phyloP scores from a whole-genome alignment of 306 rosid genomes.

The Cyamopsis tetragonoloba region DNA sequence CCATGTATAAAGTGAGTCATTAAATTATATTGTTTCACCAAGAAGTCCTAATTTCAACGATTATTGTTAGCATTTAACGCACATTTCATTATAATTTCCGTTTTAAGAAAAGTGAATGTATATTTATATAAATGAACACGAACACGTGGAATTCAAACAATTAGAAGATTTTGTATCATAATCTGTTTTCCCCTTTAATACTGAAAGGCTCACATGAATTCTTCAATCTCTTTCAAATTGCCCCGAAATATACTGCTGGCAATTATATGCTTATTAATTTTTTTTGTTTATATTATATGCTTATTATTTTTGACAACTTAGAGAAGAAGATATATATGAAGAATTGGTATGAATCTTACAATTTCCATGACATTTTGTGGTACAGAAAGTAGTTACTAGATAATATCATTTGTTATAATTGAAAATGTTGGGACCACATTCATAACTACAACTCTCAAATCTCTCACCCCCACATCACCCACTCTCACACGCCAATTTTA shows the following conservation, averaged over 20 bases:
- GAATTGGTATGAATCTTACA: slow-evolving; percentile 14
- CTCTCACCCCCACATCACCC: slow-evolving; percentile 13
- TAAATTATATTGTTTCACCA: not conserved
- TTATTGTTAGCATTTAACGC: not conserved
- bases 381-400: slow-evolving; percentile 34
- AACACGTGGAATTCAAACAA: not conserved
- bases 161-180: not conserved
- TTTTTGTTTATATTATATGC: too few species aligned
- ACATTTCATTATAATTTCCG: not conserved
- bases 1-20: too few species aligned
- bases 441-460: slow-evolving; percentile 32
- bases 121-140: not conserved
- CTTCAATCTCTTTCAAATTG: slow-evolving; percentile 9
- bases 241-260: slow-evolving; percentile 7
- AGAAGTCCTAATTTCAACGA: not conserved
- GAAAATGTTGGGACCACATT: slow-evolving; percentile 38
- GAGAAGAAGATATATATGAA: not conserved
- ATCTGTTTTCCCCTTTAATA: not conserved
- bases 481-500: slow-evolving; percentile 6
- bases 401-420: slow-evolving; percentile 49
- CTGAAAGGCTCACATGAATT: slow-evolving; percentile 4
- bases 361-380: slow-evolving; percentile 23
- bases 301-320: slow-evolving; percentile 8
- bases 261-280: slow-evolving; percentile 21
- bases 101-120: not conserved